These are phyloP conservation scores for Beauveria sp. DNA, from an alignment of 2,329 filamentous ascomycete genomes.

Conservation along the genomic window DNA sequence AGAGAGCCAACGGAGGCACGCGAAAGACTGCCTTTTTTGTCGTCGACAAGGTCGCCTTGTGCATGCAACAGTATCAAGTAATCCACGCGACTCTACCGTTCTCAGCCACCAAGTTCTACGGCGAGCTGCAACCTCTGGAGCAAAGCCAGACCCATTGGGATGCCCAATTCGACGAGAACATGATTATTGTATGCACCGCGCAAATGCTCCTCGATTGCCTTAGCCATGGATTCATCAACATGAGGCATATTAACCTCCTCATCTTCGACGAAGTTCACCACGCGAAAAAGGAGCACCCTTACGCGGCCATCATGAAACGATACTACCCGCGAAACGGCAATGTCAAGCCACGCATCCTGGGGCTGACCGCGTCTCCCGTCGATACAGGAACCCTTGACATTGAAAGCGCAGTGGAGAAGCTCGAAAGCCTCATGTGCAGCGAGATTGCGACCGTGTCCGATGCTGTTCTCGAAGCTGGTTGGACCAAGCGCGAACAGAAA, in stretches of 20 bases:
- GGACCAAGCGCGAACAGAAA: slow-evolving; percentile 31
- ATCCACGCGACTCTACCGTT: slow-evolving; percentile 75
- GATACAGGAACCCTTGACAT: slow-evolving; percentile 69
- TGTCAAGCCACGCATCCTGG: slow-evolving; percentile 65
- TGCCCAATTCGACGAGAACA: slow-evolving; percentile 52
- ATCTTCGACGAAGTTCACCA: slow-evolving; percentile 97
- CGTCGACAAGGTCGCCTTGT: slow-evolving; percentile 81
- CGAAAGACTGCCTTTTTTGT: slow-evolving; percentile 77
- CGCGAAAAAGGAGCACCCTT: slow-evolving; percentile 87
- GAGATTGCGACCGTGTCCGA: slow-evolving; percentile 68
- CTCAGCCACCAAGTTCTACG: slow-evolving; percentile 65
- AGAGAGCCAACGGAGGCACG: slow-evolving; percentile 50
- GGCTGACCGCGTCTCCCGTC: slow-evolving; percentile 95
- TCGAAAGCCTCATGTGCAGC: slow-evolving; percentile 72
- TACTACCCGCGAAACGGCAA: slow-evolving; percentile 56
- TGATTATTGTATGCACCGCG: slow-evolving; percentile 87
- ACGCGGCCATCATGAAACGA: slow-evolving; percentile 82
- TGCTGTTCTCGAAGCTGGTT: slow-evolving; percentile 21
- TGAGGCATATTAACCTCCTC: slow-evolving; percentile 78
- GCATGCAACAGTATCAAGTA: slow-evolving; percentile 82
- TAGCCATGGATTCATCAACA: slow-evolving; percentile 68
- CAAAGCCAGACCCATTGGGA: slow-evolving; percentile 41
- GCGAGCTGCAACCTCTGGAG: slow-evolving; percentile 48
- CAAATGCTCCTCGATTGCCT: slow-evolving; percentile 77
- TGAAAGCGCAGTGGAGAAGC: slow-evolving; percentile 57